Conservation (phyloP, 2,329 filamentous ascomycete genomes). For the Hymenoscyphus infarciens region DNA sequence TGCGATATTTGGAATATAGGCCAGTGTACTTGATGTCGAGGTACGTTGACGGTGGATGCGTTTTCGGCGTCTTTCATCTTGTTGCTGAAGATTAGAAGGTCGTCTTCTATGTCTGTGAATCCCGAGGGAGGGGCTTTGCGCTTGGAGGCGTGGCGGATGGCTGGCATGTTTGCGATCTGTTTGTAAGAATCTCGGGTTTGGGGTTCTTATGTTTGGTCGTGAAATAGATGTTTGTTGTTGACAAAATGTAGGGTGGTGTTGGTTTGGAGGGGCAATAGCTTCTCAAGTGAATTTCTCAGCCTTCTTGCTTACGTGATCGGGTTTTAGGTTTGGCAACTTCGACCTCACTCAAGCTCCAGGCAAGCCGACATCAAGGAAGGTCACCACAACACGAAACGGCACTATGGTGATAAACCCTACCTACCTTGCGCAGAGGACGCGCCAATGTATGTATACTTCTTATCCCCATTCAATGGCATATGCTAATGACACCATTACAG, state of each 20-base stretch:
- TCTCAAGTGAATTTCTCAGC: conserved; percentile 19
- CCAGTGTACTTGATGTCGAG: conserved; percentile 89
- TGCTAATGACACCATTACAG: conserved; percentile 55
- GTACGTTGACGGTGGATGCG: conserved; percentile 73
- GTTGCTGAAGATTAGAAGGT: conserved; percentile 79
- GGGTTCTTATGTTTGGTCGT: not conserved
- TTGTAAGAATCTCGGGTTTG: not conserved
- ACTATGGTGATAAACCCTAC: conserved; percentile 86
- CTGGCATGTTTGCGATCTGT: conserved; percentile 56
- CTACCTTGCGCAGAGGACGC: conserved; percentile 78
- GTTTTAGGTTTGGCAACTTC: not conserved
- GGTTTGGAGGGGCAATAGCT: not conserved
- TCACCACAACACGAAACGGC: conserved; percentile 12
- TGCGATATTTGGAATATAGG: conserved; percentile 97
- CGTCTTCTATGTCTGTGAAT: conserved; percentile 85
- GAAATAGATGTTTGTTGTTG: not conserved
- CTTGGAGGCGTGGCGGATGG: conserved; percentile 70
- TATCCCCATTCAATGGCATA: conserved; percentile 11
- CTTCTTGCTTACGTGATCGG: conserved; percentile 19
- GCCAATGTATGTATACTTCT: conserved; percentile 60
- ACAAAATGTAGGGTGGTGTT: not conserved
- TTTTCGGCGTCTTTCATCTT: conserved; percentile 97
- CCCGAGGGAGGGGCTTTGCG: conserved; percentile 81
- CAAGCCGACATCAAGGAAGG: conserved; percentile 5
- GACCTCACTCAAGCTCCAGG: conserved; percentile 23